phyloP scores from a whole-genome alignment of 345 rosid species.

The Syzygium jambos region DNA sequence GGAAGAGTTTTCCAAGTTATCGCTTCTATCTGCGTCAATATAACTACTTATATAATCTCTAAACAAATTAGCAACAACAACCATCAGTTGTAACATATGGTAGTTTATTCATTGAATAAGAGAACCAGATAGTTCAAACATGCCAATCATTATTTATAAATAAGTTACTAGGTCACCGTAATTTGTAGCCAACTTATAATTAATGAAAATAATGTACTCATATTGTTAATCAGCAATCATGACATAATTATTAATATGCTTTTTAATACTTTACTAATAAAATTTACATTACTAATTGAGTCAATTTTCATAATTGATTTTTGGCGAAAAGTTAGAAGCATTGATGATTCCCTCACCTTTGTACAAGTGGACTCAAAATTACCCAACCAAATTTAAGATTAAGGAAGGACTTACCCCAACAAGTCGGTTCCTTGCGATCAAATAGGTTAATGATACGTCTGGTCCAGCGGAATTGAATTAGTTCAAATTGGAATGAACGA shows the following conservation, averaged over 20 bases:
- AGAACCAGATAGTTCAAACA: background rate
- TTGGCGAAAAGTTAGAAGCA: background rate
- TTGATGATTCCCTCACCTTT: background rate
- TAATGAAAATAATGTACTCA: background rate
- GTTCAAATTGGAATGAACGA: background rate
- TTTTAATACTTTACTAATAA: background rate
- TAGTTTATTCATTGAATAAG: background rate
- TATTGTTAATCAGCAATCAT: background rate
- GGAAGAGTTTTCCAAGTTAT: too few species aligned
- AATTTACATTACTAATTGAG: background rate
- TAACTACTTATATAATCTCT: background rate
- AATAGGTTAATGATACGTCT: background rate
- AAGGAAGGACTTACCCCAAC: background rate
- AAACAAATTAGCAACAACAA: background rate
- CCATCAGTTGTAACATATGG: background rate
- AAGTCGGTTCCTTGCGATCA: background rate
- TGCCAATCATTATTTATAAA: background rate
- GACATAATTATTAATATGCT: background rate
- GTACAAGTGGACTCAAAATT: background rate
- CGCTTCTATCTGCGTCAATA: too few species aligned
- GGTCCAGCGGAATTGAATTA: fast-evolving
- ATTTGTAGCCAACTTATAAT: background rate
- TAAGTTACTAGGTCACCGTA: background rate
- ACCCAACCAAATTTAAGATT: background rate
- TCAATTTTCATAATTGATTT: background rate